These are phyloP conservation scores for Alnus glutinosa DNA, from an alignment of 306 rosid species.

Conservation along the genomic window DNA sequence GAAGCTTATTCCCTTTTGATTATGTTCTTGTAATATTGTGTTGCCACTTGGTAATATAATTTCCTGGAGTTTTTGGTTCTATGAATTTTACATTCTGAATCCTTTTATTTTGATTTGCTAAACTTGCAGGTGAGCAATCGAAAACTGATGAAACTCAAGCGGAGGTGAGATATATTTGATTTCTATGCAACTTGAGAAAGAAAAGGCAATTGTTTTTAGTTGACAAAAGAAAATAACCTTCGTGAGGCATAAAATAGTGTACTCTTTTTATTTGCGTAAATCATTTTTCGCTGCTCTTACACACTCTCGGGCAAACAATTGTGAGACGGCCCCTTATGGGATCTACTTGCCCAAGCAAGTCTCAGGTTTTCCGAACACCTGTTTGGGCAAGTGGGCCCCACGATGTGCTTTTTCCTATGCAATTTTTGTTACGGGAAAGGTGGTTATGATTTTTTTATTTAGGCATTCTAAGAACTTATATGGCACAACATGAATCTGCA, in stretches of 20 bases:
- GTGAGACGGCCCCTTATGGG: too few species aligned
- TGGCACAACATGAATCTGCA: neutral
- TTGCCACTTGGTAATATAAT: neutral
- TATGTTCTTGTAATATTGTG: neutral
- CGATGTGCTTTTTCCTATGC: constrained; percentile 5
- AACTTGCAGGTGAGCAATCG: constrained; percentile 30
- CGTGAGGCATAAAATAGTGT: too few species aligned
- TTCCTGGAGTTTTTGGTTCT: neutral
- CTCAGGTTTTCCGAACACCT: too few species aligned
- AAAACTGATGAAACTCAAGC: constrained; percentile 25
- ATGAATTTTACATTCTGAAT: neutral
- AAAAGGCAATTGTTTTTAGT: neutral
- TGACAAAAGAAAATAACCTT: too few species aligned
- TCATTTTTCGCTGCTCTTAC: too few species aligned
- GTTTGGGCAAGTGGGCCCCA: too few species aligned
- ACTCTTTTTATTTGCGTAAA: too few species aligned
- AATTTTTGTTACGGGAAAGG: neutral
- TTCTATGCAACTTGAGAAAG: neutral
- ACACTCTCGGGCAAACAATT: too few species aligned
- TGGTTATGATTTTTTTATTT: neutral
- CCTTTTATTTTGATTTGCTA: constrained; percentile 9
- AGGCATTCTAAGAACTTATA: neutral
- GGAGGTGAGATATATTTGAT: constrained; percentile 24
- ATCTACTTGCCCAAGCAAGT: too few species aligned
- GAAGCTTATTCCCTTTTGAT: neutral